Percentiles rank a stretch among this genome's conserved stretches.
phyloP scores from a whole-genome alignment of 148 eudicot genomes.

The Diospyros lotus region DNA sequence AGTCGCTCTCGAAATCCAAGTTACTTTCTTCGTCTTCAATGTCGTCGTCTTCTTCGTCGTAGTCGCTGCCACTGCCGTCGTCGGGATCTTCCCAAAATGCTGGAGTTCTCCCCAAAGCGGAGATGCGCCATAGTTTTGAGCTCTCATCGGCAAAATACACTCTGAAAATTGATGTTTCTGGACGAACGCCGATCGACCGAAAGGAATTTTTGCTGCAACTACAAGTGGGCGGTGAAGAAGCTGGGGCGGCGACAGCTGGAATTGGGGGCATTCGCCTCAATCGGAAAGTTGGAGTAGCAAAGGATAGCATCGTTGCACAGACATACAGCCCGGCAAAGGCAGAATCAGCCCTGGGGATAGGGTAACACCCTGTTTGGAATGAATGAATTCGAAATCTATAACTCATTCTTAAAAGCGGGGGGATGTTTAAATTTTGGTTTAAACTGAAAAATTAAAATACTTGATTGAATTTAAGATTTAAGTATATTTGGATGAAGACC shows the following conservation, averaged over 20 bases:
- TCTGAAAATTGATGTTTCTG: neutral
- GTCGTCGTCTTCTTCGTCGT: constrained; percentile 38
- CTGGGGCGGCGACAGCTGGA: neutral
- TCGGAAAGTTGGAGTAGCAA: neutral
- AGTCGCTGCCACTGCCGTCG: constrained; percentile 68
- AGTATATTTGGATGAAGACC: too few relatives aligned
- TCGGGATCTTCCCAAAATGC: constrained; percentile 84
- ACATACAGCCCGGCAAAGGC: too few relatives aligned
- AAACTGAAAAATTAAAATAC: too few relatives aligned
- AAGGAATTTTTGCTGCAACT: neutral
- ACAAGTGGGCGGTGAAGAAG: neutral
- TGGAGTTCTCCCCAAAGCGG: constrained; percentile 4
- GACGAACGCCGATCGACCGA: neutral
- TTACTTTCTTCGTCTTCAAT: constrained; percentile 36
- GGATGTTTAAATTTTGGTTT: too few relatives aligned
- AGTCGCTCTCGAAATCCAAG: constrained; percentile 77
- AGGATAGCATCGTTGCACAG: neutral
- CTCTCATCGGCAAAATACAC: neutral
- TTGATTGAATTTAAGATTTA: too few relatives aligned
- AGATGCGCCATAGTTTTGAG: neutral
- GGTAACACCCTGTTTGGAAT: too few relatives aligned
- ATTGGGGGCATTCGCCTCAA: neutral
- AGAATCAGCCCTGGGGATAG: too few relatives aligned
- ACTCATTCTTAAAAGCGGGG: too few relatives aligned
- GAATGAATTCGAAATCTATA: too few relatives aligned